These are phyloP conservation scores for Scedosporium minutisporum DNA, from an alignment of 2,329 filamentous ascomycete genomes.

Conservation along the genomic window DNA sequence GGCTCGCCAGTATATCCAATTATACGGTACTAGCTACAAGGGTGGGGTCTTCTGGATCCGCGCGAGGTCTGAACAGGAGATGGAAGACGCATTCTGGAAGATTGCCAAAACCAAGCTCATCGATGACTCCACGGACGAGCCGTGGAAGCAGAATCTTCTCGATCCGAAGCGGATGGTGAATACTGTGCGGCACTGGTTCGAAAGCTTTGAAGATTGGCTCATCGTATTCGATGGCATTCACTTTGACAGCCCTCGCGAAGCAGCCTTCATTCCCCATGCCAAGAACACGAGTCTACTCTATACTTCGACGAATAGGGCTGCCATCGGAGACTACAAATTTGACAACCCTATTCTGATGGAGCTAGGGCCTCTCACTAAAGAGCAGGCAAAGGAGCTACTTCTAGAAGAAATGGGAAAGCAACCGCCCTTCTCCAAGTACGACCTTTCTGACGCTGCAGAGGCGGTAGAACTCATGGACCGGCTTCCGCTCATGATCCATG, in stretches of 20 bases:
- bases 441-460: slow-evolving; percentile 47
- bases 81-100: slow-evolving; percentile 54
- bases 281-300: slow-evolving; percentile 56
- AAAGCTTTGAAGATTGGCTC: slow-evolving; percentile 52
- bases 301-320: slow-evolving; percentile 53
- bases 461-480: slow-evolving; percentile 54
- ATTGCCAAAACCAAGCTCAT: slow-evolving; percentile 50
- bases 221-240: slow-evolving; percentile 58
- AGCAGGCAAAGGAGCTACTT: slow-evolving; percentile 51
- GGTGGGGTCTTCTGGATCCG: slow-evolving; percentile 64
- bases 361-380: slow-evolving; percentile 41
- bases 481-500: slow-evolving; percentile 58
- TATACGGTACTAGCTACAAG: slow-evolving; percentile 47
- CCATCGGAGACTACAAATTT: slow-evolving; percentile 44
- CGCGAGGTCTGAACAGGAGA: slow-evolving; percentile 48
- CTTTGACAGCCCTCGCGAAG: slow-evolving; percentile 47
- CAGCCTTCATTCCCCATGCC: slow-evolving; percentile 54
- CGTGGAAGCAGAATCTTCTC: slow-evolving; percentile 21
- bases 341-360: slow-evolving; percentile 49
- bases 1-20: slow-evolving; percentile 57
- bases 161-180: slow-evolving; percentile 41
- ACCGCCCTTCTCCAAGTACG: slow-evolving; percentile 41
- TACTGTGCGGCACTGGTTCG: slow-evolving; percentile 52
- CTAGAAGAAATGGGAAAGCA: slow-evolving; percentile 53
- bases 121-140: slow-evolving; percentile 29